These are phyloP conservation scores for Coriolopsis trogii DNA, from an alignment of 1,284 basidiomycete species.

Conservation along the genomic window DNA sequence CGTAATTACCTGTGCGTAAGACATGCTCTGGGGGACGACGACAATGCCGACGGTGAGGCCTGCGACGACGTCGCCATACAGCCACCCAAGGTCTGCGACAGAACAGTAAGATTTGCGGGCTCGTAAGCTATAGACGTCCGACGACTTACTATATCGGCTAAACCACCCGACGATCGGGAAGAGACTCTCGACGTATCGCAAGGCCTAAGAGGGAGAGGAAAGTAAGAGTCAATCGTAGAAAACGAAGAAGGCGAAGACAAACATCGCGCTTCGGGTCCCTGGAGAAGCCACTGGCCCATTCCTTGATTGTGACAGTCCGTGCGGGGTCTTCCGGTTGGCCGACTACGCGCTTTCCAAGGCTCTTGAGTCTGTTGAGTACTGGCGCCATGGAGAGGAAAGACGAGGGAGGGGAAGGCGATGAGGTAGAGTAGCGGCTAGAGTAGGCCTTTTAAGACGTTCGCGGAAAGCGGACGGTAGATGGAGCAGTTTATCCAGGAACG, in stretches of 20 bases:
- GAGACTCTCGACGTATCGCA: constrained; percentile 65
- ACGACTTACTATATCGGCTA: constrained; percentile 74
- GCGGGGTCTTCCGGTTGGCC: constrained; percentile 61
- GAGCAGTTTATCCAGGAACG: constrained; percentile 24
- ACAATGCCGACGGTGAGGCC: constrained; percentile 92
- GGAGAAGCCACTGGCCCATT: constrained; percentile 50
- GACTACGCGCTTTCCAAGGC: constrained; percentile 60
- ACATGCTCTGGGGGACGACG: constrained; percentile 88
- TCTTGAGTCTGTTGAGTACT: constrained; percentile 42
- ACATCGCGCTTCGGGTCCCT: constrained; percentile 53
- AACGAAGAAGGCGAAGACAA: constrained; percentile 26
- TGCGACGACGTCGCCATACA: constrained; percentile 83
- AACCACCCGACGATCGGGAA: constrained; percentile 89
- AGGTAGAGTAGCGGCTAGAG: constrained; percentile 7
- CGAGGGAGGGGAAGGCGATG: constrained; percentile 1
- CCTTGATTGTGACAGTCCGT: constrained; percentile 55
- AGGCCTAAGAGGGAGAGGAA: constrained; percentile 42
- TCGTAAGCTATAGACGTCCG: neutral
- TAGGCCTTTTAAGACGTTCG: too few species aligned
- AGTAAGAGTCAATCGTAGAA: constrained; percentile 11
- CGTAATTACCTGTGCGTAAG: constrained; percentile 65
- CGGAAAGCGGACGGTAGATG: too few species aligned
- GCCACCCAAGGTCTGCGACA: constrained; percentile 69
- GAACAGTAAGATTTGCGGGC: neutral
- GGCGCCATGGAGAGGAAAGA: constrained; percentile 39